These are phyloP conservation scores for Trichopus zeylanicus DNA, from an alignment of 116 monocot species.

Conservation along the genomic window DNA sequence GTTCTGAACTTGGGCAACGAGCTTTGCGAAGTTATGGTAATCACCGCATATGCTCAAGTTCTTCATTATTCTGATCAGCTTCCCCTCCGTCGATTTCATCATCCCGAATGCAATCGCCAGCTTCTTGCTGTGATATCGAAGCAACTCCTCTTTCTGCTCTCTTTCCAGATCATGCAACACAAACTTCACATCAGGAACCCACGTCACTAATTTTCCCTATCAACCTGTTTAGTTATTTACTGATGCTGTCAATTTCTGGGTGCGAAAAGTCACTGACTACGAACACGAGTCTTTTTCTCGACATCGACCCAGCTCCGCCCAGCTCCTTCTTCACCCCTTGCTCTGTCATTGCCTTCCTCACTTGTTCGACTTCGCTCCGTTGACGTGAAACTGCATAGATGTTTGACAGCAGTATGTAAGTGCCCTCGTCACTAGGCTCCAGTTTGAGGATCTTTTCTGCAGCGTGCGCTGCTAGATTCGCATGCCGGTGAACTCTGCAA, in stretches of 20 bases:
- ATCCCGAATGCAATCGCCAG: too few species aligned
- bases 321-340: conserved; percentile 52
- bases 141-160: conserved; percentile 40
- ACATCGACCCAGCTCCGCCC: too few species aligned
- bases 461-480: conserved; percentile 31
- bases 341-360: conserved; percentile 52
- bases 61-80: conserved; percentile 50
- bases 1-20: conserved; percentile 29
- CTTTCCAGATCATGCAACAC: too few species aligned
- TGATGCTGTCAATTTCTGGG: conserved; percentile 31
- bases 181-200: conserved; percentile 65
- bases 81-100: conserved; percentile 21
- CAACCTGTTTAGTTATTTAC: conserved; percentile 34
- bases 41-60: conserved; percentile 53
- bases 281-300: conserved; percentile 47
- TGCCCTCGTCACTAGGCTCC: conserved; percentile 63
- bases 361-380: conserved; percentile 49
- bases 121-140: conserved; percentile 37
- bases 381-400: conserved; percentile 45
- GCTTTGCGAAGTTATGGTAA: conserved; percentile 46
- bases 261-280: conserved; percentile 54
- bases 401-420: conserved; percentile 53
- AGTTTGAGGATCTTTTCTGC: conserved; percentile 51
- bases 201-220: conserved; percentile 23
- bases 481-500: too few species aligned